Percentiles rank a stretch among this genome's conserved stretches.
These are phyloP conservation scores for Xylaria digitata DNA, from an alignment of 2,329 filamentous ascomycete species.

Conservation along the genomic window DNA sequence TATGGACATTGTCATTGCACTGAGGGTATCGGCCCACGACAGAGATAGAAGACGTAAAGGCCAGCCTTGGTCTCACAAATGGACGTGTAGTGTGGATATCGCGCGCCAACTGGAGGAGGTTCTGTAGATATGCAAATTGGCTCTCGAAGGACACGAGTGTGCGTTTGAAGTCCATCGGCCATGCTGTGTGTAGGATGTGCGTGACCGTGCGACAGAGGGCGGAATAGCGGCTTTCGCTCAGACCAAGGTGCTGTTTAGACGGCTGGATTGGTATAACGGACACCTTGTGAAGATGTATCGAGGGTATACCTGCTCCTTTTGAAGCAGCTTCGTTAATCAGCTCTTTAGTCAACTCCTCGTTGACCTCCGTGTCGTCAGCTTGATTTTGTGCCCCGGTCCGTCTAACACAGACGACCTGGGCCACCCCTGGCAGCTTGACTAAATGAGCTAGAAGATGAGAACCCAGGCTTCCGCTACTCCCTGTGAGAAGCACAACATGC, in stretches of 20 bases:
- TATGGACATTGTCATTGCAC: too few species aligned
- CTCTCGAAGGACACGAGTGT: slow-evolving; percentile 15
- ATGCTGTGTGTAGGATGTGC: slow-evolving; percentile 27
- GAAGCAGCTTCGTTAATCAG: neutral
- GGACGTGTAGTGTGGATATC: neutral
- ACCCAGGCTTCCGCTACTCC: slow-evolving; percentile 12
- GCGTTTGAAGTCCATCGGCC: slow-evolving; percentile 31
- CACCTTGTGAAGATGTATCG: slow-evolving; percentile 1
- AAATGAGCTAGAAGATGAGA: neutral
- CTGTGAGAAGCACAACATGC: neutral
- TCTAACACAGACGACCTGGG: slow-evolving; percentile 10
- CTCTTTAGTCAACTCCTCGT: neutral
- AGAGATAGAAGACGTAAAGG: too few species aligned
- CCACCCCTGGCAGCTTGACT: neutral
- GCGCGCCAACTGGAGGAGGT: slow-evolving; percentile 26
- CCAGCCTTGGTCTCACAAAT: too few species aligned
- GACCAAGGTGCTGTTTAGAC: slow-evolving; percentile 8
- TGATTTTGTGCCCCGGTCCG: neutral
- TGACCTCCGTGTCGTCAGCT: too few species aligned
- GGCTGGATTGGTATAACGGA: slow-evolving; percentile 11
- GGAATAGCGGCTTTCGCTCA: slow-evolving; percentile 3
- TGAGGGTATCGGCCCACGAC: too few species aligned
- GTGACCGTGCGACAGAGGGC: slow-evolving; percentile 11
- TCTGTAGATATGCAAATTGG: slow-evolving; percentile 24
- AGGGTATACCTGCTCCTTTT: slow-evolving; percentile 9